Percentiles rank a stretch among this genome's conserved stretches.
Evolutionary conservation across 225 moss, liverwort and hornwort species (phyloP).

Genomic region (Ulota crispa): DNA sequence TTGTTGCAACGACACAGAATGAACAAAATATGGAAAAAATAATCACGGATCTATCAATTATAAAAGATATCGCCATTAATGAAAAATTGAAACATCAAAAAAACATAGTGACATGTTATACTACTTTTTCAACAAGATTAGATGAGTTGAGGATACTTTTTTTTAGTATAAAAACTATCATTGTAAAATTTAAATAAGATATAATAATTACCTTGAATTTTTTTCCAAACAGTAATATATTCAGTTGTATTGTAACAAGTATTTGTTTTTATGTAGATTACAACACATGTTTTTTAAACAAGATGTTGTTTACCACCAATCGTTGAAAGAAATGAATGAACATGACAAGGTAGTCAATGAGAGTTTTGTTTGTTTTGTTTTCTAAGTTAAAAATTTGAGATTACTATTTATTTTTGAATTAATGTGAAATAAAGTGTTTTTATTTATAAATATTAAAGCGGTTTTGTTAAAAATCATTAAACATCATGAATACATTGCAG

Average conservation of each 20-base stretch:
- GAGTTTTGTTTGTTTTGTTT: too few species aligned
- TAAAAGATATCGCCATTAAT: neutral
- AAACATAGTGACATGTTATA: neutral
- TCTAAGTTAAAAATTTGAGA: neutral
- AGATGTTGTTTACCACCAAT: conserved; percentile 3
- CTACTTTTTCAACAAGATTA: conserved; percentile 6
- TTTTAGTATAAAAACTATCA: too few species aligned
- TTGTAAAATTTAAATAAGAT: too few species aligned
- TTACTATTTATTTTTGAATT: fast-evolving
- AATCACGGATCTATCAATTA: neutral
- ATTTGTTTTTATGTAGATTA: neutral
- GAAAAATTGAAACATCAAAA: conserved; percentile 17
- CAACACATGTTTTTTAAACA: neutral
- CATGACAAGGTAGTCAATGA: conserved; percentile 6
- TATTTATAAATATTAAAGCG: fast-evolving
- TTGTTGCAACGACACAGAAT: neutral
- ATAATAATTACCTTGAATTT: too few species aligned
- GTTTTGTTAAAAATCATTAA: neutral
- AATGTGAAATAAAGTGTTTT: neutral
- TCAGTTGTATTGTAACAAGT: neutral
- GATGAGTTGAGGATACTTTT: neutral
- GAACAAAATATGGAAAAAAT: neutral
- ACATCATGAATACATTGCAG: neutral
- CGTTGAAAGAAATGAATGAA: conserved; percentile 11
- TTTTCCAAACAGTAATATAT: too few species aligned